These are phyloP conservation scores for Trichaptum fuscoviolaceum DNA, from an alignment of 768 basidiomycete species.

Conservation along the genomic window DNA sequence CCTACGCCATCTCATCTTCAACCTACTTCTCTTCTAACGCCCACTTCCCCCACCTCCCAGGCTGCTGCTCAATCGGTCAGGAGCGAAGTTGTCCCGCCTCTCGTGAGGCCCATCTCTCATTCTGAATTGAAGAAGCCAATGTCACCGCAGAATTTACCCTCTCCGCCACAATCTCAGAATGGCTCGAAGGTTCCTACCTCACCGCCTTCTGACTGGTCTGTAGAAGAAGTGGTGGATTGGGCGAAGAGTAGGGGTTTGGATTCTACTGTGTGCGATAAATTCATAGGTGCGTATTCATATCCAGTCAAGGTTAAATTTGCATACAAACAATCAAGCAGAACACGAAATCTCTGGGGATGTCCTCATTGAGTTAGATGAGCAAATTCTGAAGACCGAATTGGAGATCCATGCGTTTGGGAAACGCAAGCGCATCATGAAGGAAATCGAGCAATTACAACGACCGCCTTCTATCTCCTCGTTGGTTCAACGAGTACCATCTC, in stretches of 20 bases:
- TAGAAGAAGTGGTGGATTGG: conserved; percentile 91
- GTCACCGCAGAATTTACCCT: conserved; percentile 16
- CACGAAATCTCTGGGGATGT: conserved; percentile 99
- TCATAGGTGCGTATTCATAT: conserved; percentile 60
- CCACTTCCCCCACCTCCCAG: background rate
- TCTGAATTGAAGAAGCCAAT: conserved; percentile 9
- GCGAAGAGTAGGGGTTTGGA: conserved; percentile 80
- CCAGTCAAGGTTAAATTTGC: conserved; percentile 2
- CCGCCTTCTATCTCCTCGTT: conserved; percentile 60
- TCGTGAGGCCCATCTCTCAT: conserved; percentile 17
- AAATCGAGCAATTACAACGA: conserved; percentile 80
- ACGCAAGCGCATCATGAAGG: conserved; percentile 87
- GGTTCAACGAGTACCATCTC: conserved; percentile 29
- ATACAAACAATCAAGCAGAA: conserved; percentile 43
- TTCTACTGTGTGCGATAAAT: conserved; percentile 74
- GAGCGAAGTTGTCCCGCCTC: background rate
- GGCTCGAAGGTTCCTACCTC: conserved; percentile 28
- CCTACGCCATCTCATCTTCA: conserved; percentile 5
- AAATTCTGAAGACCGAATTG: conserved; percentile 87
- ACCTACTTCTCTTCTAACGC: conserved; percentile 5
- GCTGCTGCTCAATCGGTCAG: background rate
- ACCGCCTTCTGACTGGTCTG: conserved; percentile 71
- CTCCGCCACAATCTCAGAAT: conserved; percentile 24
- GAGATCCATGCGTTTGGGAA: conserved; percentile 94
- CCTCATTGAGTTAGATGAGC: conserved; percentile 87